Base-by-base conservation (phyloP, 805 yeast species). In the Candida peoriensis region DNA sequence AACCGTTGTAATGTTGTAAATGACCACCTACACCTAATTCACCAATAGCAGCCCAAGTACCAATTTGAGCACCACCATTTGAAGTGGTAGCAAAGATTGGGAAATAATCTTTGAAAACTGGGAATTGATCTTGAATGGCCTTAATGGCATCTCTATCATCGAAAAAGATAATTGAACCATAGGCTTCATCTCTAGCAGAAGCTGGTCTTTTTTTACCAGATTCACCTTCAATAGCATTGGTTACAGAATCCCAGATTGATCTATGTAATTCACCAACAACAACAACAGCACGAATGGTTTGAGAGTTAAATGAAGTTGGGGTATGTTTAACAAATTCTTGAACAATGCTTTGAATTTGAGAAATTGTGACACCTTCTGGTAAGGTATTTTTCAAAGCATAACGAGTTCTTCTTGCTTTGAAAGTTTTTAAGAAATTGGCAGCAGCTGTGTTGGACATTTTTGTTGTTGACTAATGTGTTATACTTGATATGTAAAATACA, bases 281-380 rank as follows among this genome's bases (percentile, higher is more conserved):
- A 40, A 72, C 61, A 17, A 70, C 50, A 16, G 76, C 76, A 31
- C 77, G 64, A 49, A 63, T 58, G 30, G 66, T 60, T 55, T 72
- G 78, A 29, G 70, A 63, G 61, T 72, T 72, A 65, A 70, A 72
- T 19, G 70, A 52, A 15, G 74, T 66, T 49, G 78, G 78, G 12
- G 72, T 66, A 46, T 66, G 55, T 49, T 66, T 69, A 34, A 72
- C 59, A 29, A 70, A 59, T 20, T 60, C 54, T 50, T 66, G 64
- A n/a, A 70, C 68, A 25, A 65, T 44, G 21, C 50, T 46, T 45
- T 61, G 66, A 20, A 72, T 57, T 41, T 68, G 63, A 10, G 52
- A 53, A 30, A 68, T 41, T 33, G 66, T 46, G 42, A 70, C 58
- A 27, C 58, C 60, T 12, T 54, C 46, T 47, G 76, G 75, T 38